Evolutionary conservation across 169 alveolate species (phyloP).

Genomic region (Plasmodium malariae): DNA sequence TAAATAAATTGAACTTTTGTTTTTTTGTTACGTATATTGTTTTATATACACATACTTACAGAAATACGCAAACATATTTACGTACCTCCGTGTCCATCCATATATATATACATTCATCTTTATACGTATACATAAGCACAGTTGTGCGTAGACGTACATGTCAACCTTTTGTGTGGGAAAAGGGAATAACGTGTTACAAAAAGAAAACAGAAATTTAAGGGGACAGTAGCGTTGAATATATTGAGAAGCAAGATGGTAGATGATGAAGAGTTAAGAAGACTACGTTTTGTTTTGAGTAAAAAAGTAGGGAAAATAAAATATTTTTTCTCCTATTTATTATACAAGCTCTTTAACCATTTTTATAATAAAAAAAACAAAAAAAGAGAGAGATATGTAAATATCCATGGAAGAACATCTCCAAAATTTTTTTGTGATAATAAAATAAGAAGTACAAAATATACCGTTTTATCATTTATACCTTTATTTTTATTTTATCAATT

Average conservation of each 20-base stretch:
- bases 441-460: conserved; percentile 92
- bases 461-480: conserved; percentile 92
- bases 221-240: neutral
- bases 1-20: too few species aligned
- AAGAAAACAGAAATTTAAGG: neutral
- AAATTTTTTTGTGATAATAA: conserved; percentile 87
- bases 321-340: conserved; percentile 50
- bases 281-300: conserved; percentile 49
- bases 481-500: conserved; percentile 94
- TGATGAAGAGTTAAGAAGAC: conserved; percentile 52
- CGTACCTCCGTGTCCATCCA: too few species aligned
- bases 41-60: too few species aligned
- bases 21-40: too few species aligned
- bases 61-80: too few species aligned
- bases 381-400: conserved; percentile 81
- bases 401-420: conserved; percentile 86
- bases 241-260: conserved; percentile 42
- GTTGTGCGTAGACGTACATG: neutral
- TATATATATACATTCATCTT: neutral
- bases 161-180: neutral
- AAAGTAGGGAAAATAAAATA: conserved; percentile 51
- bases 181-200: neutral
- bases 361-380: conserved; percentile 80
- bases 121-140: neutral
- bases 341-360: conserved; percentile 61